These are phyloP conservation scores for Lanmaoa rubissima DNA, from an alignment of 768 basidiomycete genomes.

Conservation along the genomic window DNA sequence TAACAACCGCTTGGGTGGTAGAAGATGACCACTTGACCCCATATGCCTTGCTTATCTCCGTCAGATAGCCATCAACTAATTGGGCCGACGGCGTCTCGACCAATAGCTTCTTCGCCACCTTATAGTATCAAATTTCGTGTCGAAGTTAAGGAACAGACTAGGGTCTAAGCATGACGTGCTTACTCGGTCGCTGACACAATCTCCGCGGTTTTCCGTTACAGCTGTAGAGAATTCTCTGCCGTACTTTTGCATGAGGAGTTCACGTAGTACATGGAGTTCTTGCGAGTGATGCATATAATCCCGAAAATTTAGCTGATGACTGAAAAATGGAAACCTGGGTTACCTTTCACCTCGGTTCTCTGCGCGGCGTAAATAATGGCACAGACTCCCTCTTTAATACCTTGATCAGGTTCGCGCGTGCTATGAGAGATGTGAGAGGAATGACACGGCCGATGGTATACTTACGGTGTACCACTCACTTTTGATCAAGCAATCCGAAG, in stretches of 20 bases:
- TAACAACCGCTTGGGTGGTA: conserved; percentile 22
- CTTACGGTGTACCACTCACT: conserved; percentile 45
- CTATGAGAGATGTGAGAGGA: conserved; percentile 36
- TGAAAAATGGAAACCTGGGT: background rate
- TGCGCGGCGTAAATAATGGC: conserved; percentile 90
- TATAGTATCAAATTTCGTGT: conserved; percentile 5
- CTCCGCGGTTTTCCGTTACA: conserved; percentile 83
- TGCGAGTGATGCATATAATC: conserved; percentile 1
- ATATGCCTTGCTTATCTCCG: conserved; percentile 89
- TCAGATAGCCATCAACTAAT: conserved; percentile 84
- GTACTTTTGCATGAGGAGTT: conserved; percentile 94
- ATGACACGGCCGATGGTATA: conserved; percentile 6
- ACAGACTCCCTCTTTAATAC: conserved; percentile 82
- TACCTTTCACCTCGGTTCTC: conserved; percentile 87
- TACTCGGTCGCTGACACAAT: conserved; percentile 82
- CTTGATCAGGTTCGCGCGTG: conserved; percentile 82
- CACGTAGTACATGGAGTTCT: conserved; percentile 90
- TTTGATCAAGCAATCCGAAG: conserved; percentile 88
- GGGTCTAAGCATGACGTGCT: conserved; percentile 23
- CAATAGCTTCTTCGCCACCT: conserved; percentile 77
- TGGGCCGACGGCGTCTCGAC: conserved; percentile 66
- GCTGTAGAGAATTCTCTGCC: conserved; percentile 85
- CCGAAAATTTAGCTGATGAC: conserved; percentile 3
- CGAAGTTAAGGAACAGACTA: background rate
- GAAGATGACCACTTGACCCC: conserved; percentile 64